phyloP scores from a whole-genome alignment of 2,329 filamentous ascomycete species.

The Paraconiothyrium sp. region DNA sequence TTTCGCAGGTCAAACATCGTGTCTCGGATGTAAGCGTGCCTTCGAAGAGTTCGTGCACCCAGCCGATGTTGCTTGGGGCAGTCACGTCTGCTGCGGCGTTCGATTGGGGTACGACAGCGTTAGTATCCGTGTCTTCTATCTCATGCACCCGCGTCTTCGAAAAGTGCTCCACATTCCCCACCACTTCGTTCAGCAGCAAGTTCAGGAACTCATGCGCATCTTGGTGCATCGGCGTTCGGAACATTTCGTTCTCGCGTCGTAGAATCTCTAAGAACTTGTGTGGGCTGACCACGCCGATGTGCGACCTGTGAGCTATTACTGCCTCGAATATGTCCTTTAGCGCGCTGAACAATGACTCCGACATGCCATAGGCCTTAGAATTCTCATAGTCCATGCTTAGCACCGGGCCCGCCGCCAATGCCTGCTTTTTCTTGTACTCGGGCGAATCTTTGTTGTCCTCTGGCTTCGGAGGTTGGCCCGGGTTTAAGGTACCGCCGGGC shows the following conservation, averaged over 20 bases:
- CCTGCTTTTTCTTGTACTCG: conserved; percentile 98
- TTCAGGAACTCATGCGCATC: conserved; percentile 98
- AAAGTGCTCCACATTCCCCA: conserved; percentile 91
- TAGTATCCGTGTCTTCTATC: conserved; percentile 38
- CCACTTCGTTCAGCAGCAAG: conserved; percentile 92
- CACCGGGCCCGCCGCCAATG: conserved; percentile 86
- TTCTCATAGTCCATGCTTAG: conserved; percentile 86
- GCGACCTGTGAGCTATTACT: conserved; percentile 79
- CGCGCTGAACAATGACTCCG: conserved; percentile 92
- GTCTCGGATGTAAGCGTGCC: conserved; percentile 95
- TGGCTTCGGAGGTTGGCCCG: conserved; percentile 68
- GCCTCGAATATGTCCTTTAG: conserved; percentile 96
- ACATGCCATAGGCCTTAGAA: conserved; percentile 84
- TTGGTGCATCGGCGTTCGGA: conserved; percentile 95
- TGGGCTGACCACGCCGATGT: conserved; percentile 90
- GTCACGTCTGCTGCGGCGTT: conserved; percentile 31
- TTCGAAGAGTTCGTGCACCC: conserved; percentile 98
- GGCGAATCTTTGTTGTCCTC: conserved; percentile 95
- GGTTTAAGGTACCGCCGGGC: conserved; percentile 63
- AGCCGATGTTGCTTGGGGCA: conserved; percentile 61
- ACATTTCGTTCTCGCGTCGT: conserved; percentile 95
- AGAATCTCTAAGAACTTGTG: conserved; percentile 94
- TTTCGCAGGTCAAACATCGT: conserved; percentile 95
- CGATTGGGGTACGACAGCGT: conserved; percentile 30
- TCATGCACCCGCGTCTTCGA: conserved; percentile 68